Evolutionary conservation across 108 stramenopile genomes (phyloP).

Genomic region (Pinguiococcus pyrenoidosus): DNA sequence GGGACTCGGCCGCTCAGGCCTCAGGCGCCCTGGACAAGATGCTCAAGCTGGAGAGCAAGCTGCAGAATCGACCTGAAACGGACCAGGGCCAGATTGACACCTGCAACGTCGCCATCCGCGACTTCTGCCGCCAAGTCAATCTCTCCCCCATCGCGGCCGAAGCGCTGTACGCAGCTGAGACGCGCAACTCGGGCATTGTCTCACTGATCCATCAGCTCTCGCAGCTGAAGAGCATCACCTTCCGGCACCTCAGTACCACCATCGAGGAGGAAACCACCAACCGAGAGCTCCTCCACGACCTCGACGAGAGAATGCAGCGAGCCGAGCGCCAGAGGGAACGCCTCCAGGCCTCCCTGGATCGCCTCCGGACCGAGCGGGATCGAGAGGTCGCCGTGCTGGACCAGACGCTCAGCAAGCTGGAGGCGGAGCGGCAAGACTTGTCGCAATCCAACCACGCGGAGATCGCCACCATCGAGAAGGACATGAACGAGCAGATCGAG

Average conservation of each 20-base stretch:
- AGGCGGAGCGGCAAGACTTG: slow-evolving; percentile 2
- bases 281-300: neutral
- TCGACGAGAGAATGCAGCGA: neutral
- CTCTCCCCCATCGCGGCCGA: too few species aligned
- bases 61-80: too few species aligned
- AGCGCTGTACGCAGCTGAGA: too few species aligned
- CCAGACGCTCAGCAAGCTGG: neutral
- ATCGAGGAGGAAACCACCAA: slow-evolving; percentile 1
- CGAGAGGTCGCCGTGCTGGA: slow-evolving; percentile 3
- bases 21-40: neutral
- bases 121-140: neutral
- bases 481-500: slow-evolving; percentile 1
- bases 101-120: neutral
- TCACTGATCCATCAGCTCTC: too few species aligned
- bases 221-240: slow-evolving; percentile 1
- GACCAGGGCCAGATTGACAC: neutral
- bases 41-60: neutral
- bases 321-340: neutral
- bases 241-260: slow-evolving; percentile 1
- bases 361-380: neutral
- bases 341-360: neutral
- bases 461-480: slow-evolving; percentile 1
- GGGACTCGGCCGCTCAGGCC: too few species aligned
- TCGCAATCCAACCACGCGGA: neutral
- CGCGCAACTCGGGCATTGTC: too few species aligned